These are phyloP conservation scores for Immersiella caudata DNA, from an alignment of 495 filamentous ascomycete genomes.

Conservation along the genomic window DNA sequence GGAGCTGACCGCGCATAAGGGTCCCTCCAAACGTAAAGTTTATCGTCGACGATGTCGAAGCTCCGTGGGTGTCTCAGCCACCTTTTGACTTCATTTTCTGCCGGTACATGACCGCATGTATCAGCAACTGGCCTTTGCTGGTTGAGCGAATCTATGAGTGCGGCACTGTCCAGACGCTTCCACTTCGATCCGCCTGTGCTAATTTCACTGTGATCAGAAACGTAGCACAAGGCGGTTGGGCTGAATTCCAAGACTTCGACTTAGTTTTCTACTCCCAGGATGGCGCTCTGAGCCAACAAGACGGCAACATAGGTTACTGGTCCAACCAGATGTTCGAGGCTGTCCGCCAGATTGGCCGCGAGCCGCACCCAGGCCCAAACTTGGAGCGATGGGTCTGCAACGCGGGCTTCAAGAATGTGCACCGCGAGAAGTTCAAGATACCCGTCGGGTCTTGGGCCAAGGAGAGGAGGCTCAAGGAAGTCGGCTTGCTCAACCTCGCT, in stretches of 20 bases:
- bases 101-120: constrained; percentile 58
- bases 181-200: not conserved
- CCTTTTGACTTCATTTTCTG: constrained; percentile 65
- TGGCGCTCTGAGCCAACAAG: constrained; percentile 47
- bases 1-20: too few relatives aligned
- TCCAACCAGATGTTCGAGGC: constrained; percentile 43
- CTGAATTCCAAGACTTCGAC: constrained; percentile 63
- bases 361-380: constrained; percentile 33
- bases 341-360: constrained; percentile 33
- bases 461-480: constrained; percentile 51
- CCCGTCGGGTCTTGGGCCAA: constrained; percentile 61
- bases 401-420: constrained; percentile 58
- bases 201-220: constrained; percentile 34
- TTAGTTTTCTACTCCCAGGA: constrained; percentile 54
- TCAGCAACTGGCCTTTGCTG: constrained; percentile 61
- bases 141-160: constrained; percentile 49
- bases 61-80: constrained; percentile 53
- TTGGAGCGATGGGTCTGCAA: constrained; percentile 49
- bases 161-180: constrained; percentile 4
- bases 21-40: constrained; percentile 67
- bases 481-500: constrained; percentile 48
- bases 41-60: constrained; percentile 63
- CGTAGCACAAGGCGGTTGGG: constrained; percentile 59
- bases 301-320: constrained; percentile 27
- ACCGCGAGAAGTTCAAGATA: constrained; percentile 51